A percentile compares a stretch with the other conserved stretches of the same genome.
Evolutionary conservation across 768 basidiomycete species (phyloP).

Genomic region (Naganishia vishniacii): DNA sequence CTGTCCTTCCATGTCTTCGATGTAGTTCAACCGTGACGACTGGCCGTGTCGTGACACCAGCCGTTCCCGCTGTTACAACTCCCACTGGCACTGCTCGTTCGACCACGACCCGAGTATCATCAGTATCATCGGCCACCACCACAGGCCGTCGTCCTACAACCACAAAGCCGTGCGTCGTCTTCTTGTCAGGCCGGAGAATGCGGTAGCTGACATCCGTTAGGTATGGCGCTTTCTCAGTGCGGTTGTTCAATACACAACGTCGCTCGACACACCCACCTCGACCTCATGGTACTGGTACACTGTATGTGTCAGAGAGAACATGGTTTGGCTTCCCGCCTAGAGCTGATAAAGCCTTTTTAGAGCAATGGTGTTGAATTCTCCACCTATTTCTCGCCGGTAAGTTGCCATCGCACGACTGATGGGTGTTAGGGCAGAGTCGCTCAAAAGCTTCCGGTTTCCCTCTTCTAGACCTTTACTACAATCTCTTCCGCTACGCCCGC

Average conservation of each 20-base stretch:
- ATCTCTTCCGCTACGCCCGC: slow-evolving; percentile 18
- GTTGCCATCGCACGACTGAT: too few species aligned
- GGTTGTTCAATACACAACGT: slow-evolving; percentile 4
- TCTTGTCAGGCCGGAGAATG: neutral
- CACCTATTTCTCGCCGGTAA: slow-evolving; percentile 2
- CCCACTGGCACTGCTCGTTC: neutral
- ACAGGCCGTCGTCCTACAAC: slow-evolving; percentile 5
- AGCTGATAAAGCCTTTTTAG: neutral
- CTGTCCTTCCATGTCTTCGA: neutral
- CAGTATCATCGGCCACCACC: slow-evolving; percentile 1
- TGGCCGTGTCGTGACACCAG: neutral
- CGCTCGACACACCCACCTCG: neutral
- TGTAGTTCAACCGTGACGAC: neutral
- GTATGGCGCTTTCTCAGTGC: neutral
- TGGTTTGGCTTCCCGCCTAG: neutral
- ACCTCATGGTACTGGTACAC: slow-evolving; percentile 21
- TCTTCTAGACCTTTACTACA: slow-evolving; percentile 9
- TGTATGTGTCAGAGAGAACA: neutral
- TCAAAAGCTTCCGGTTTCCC: neutral
- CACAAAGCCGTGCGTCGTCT: neutral
- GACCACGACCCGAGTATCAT: too few species aligned
- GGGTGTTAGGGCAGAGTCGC: too few species aligned
- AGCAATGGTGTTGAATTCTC: slow-evolving; percentile 18
- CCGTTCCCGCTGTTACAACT: neutral
- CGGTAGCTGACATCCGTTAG: neutral